Base-by-base conservation (phyloP, 2,329 filamentous ascomycete genomes). In the Metarhizium rileyi region DNA sequence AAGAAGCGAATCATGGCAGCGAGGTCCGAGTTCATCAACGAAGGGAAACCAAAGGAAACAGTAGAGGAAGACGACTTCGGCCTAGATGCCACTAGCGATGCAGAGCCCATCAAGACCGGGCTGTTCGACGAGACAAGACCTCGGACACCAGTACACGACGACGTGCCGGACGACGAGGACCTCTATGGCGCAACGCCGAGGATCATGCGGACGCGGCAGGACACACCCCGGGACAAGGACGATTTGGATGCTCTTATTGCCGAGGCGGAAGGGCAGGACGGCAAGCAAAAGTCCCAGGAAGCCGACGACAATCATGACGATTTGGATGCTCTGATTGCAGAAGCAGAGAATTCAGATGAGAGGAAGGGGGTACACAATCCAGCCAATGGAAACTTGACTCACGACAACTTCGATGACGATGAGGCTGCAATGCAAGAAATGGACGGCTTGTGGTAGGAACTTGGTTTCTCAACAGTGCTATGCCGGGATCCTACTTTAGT, bases 21-120 rank as follows among this genome's bases (percentile, higher is more conserved):
- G 69, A 77, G 91, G 52, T 80, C 80, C 63, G 82, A 86, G 54
- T 95, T 89, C 86, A 91, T 97, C 56, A 80, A 91, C 50, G 87
- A 94, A 63, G 73, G 77, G 8, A 86, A 78, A 56, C 80, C 81
- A 0, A 77, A 69, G 44, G 55, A 64, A 0, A 55, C 61, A 12
- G 63, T 64, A 0, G 62, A 68, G 2, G 58, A 59, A 1, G 63
- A 65, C 2, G 64, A 66, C 22, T 42, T 25, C 12, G 5, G 65
- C 64, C 1, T 62, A 66, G 12, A 55, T 58, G 4, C 52, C 55
- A 23, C 51, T 54, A 2, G 50, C 54, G 53, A 55, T 12, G 53
- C 61, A 44, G 3, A 48, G 1, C 44, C 51, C 1, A 55, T 49
- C 5, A 55, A 53, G 8, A 49, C 59, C 7, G 33, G n/a, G 18